Percentiles rank a stretch among this genome's conserved stretches.
Conservation (phyloP, 1,139 yeast species). For the Kurtzmaniella quercitrusa region DNA sequence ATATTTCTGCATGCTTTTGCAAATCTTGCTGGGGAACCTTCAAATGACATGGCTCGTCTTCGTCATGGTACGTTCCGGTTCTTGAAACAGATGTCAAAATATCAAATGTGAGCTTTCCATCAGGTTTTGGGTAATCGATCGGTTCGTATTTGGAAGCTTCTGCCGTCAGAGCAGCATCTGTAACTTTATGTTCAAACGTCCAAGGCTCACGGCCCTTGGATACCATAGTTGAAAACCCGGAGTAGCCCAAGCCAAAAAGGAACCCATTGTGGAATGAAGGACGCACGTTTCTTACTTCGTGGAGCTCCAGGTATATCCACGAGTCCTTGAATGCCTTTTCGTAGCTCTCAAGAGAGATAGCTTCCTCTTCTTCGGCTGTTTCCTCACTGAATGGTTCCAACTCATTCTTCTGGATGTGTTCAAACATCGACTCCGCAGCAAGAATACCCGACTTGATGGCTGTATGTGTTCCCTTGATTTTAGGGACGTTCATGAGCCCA, state of each 20-base stretch:
- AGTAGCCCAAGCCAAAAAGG: constrained; percentile 74
- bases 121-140: constrained; percentile 91
- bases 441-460: constrained; percentile 94
- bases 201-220: constrained; percentile 81
- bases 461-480: constrained; percentile 96
- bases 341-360: constrained; percentile 51
- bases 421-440: constrained; percentile 83
- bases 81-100: constrained; percentile 87
- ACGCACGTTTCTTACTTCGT: constrained; percentile 81
- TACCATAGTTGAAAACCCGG: constrained; percentile 80
- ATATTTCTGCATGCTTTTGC: constrained; percentile 57
- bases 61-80: constrained; percentile 95
- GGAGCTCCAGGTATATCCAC: constrained; percentile 82
- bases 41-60: constrained; percentile 87
- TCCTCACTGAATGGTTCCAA: constrained; percentile 48
- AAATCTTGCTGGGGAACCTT: constrained; percentile 72
- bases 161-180: constrained; percentile 71
- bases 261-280: constrained; percentile 83
- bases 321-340: constrained; percentile 65
- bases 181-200: constrained; percentile 68
- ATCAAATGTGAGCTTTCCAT: constrained; percentile 85
- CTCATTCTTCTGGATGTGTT: constrained; percentile 37
- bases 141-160: constrained; percentile 62
- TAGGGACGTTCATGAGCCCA: constrained; percentile 95
- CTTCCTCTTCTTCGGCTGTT: constrained; percentile 26